phyloP scores from a whole-genome alignment of 192 early-diverging fungal genomes.

The Radiomyces spectabilis region DNA sequence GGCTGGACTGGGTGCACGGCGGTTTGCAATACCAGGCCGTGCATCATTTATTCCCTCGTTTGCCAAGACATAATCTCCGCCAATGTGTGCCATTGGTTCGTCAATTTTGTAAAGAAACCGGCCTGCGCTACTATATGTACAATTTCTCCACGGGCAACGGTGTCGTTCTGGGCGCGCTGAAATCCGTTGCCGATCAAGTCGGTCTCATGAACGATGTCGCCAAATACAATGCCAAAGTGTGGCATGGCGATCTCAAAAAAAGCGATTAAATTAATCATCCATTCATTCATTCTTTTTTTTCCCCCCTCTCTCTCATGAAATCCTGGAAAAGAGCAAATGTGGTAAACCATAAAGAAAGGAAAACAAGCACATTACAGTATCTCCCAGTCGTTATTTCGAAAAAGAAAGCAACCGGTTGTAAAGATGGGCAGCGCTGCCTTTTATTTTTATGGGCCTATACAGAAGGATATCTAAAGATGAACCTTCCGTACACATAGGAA shows the following conservation, averaged over 20 bases:
- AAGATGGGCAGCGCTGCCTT: too few relatives aligned
- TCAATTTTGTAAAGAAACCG: constrained; percentile 67
- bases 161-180: constrained; percentile 63
- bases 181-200: constrained; percentile 75
- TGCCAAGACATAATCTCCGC: constrained; percentile 86
- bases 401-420: too few relatives aligned
- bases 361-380: too few relatives aligned
- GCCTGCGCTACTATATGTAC: constrained; percentile 72
- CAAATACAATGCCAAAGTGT: constrained; percentile 27
- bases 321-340: too few relatives aligned
- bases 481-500: too few relatives aligned
- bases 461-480: too few relatives aligned
- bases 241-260: not conserved
- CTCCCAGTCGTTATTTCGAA: too few relatives aligned
- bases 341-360: too few relatives aligned
- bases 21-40: constrained; percentile 94
- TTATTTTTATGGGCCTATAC: too few relatives aligned
- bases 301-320: too few relatives aligned
- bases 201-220: constrained; percentile 41
- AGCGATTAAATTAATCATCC: not conserved
- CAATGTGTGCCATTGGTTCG: constrained; percentile 60
- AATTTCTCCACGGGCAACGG: constrained; percentile 78
- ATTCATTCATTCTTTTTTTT: not conserved
- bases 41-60: constrained; percentile 92
- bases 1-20: constrained; percentile 97